Evolutionary conservation across 1,139 yeast species (phyloP), one percentile per base, ranked within the genome.

Genomic region (Yamadazyma kanchanaburiensis): DNA sequence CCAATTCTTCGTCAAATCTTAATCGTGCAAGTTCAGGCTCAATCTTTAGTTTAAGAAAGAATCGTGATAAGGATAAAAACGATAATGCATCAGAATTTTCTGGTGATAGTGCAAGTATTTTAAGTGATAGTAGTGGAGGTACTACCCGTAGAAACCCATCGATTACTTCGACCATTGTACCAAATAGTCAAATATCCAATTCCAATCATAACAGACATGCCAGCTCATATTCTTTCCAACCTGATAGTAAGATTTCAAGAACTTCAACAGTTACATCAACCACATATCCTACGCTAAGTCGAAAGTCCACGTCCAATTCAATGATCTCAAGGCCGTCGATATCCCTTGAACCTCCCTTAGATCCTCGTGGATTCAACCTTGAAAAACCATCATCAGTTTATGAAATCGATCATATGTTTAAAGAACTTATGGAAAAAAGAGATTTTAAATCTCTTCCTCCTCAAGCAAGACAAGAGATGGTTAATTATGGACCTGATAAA

Each of bases 381-480:
- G 83, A 79, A 30, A 77, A 70, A 45, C 91, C 91, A 0, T 49
- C 57, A 7, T 74, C 79, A 41, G 72, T 66, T 3, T 61, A 63
- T 43, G 87, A 78, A 43, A 74, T 83, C 23, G 87, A 82, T 43
- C 59, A 70, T 33, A 60, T 80, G 71, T 83, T 81, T 50, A 69
- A 75, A 35, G 81, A 77, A 34, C 69, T 83, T 39, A 77, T 85
- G 88, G 82, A 80, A 35, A 81, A 83, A 47, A 73, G 96, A 47
- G 94, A 88, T 51, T 83, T 86, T 54, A 78, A 80, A 44, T 76
- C 84, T 33, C 65, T 88, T 28, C 95, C 96, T 0, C 75, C 76
- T 16, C 77, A 74, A 35, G 95, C 94, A 7, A 81, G 81, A 42
- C 74, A 70, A 39, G 94, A 86, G 52, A 79, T 91, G 83, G 66